phyloP scores from a whole-genome alignment of 257 asterid genomes.

The Plectranthus barbatus region DNA sequence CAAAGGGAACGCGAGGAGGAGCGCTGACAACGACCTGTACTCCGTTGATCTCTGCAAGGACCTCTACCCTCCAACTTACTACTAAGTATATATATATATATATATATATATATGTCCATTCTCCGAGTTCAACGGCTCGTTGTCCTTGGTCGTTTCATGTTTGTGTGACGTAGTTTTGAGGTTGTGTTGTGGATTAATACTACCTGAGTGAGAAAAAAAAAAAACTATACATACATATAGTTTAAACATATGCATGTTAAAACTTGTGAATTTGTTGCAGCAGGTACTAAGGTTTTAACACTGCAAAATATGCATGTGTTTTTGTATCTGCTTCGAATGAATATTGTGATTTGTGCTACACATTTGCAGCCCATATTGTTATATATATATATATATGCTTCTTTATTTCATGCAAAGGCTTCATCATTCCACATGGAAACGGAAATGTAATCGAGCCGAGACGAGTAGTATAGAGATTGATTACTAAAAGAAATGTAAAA shows the following conservation, averaged over 20 bases:
- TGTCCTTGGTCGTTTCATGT: conserved; percentile 16
- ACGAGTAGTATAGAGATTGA: too few species aligned
- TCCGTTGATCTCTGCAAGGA: conserved; percentile 41
- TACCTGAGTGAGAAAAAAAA: too few species aligned
- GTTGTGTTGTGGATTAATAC: not conserved
- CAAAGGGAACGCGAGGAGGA: conserved; percentile 45
- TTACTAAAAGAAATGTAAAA: too few species aligned
- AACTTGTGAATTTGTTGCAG: not conserved
- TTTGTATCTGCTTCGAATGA: not conserved
- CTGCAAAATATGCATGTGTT: not conserved
- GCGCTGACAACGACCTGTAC: conserved; percentile 52
- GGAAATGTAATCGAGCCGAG: too few species aligned
- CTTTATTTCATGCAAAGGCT: not conserved
- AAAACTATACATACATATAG: not conserved
- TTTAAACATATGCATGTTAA: too few species aligned
- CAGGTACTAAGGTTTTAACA: not conserved
- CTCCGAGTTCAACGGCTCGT: conserved; percentile 38
- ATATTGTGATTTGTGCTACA: not conserved
- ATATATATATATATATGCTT: too few species aligned
- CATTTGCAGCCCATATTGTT: not conserved
- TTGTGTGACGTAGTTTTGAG: not conserved
- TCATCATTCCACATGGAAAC: too few species aligned
- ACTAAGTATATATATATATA: not conserved
- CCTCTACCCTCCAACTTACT: conserved; percentile 40
- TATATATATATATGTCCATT: too few species aligned